Percentiles rank a stretch among this genome's conserved stretches.
These are phyloP conservation scores for Massariosphaeria phaeospora DNA, from an alignment of 495 filamentous ascomycete genomes.

Conservation along the genomic window DNA sequence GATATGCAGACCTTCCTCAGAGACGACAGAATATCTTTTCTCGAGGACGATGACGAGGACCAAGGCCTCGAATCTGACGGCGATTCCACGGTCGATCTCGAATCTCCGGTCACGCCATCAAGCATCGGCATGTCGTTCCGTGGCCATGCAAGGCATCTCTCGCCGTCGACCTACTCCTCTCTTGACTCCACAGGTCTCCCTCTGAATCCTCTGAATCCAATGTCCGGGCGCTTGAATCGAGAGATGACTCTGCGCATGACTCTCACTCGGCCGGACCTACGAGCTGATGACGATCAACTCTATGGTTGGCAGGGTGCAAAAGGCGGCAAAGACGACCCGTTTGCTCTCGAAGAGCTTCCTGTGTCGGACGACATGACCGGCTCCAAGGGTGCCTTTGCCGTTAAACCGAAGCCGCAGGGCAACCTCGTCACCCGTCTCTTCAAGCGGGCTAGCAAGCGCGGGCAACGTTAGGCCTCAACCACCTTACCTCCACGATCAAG, in stretches of 20 bases:
- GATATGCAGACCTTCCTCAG: slow-evolving; percentile 34
- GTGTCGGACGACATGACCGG: slow-evolving; percentile 43
- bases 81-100: slow-evolving; percentile 20
- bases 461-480: slow-evolving; percentile 3
- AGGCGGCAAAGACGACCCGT: slow-evolving; percentile 45
- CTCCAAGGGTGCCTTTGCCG: slow-evolving; percentile 40
- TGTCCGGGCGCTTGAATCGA: slow-evolving; percentile 47
- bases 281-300: slow-evolving; percentile 59
- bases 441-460: slow-evolving; percentile 25
- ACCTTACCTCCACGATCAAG: no score
- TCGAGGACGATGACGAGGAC: slow-evolving; percentile 27
- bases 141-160: slow-evolving; percentile 22
- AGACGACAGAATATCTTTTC: slow-evolving; percentile 36
- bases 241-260: slow-evolving; percentile 98
- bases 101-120: slow-evolving; percentile 29
- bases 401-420: slow-evolving; percentile 30
- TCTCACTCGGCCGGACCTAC: slow-evolving; percentile 79
- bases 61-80: slow-evolving; percentile 10
- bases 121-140: slow-evolving; percentile 22
- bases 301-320: slow-evolving; percentile 48
- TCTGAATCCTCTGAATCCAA: slow-evolving; percentile 18
- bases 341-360: slow-evolving; percentile 51
- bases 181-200: slow-evolving; percentile 31
- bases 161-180: slow-evolving; percentile 44
- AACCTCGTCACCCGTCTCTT: slow-evolving; percentile 28